Evolutionary conservation across 176 grass and related monocot genomes (phyloP), one percentile per base, ranked within the genome.

Genomic region (Carex cristatella): DNA sequence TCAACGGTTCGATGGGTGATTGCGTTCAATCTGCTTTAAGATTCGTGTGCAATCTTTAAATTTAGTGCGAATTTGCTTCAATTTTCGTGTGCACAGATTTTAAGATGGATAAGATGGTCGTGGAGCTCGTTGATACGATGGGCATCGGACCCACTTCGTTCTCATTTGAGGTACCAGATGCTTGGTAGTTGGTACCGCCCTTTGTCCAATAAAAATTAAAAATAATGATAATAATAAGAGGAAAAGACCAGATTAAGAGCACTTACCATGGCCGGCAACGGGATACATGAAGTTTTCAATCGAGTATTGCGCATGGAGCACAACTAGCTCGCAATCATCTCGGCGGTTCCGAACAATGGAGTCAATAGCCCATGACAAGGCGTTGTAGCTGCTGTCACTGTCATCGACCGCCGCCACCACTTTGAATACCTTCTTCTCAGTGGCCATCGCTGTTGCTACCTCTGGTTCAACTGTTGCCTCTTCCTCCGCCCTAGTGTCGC

Each of bases 311-410:
- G 86, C 90, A 83, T 98, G 87, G 75, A 98, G 48, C 77, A 98
- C 79, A 71, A 97, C 74, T 69, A 97, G 66, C 72, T 68, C 40
- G 18, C 44, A 82, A 74, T 49, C 78, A 64, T 84, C 28, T 40
- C 74, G 46, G 23, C 13, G 46, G 3, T 75, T 83, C 23, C 63
- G 15, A 31, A 97, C 61, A 68, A 97, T 37, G 48, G 83, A 85
- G 66, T 97, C 92, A 3, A 97, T 85, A 55, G 86, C 84, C 94
- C 94, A 97, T 32, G 86, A 72, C 82, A 98, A 65, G 78, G 95
- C 92, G 19, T 88, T 70, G 8, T 93, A 56, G 88, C 95, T 98
- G 61, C 67, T 92, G 31, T 98, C 92, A 87, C 88, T 98, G 68
- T 94, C 92, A 75, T 98, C 95, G 66, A 98, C 85, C 0, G 91